Percentiles rank a stretch among this genome's conserved stretches.
phyloP scores from a whole-genome alignment of 2,329 filamentous ascomycete genomes.

The Chalaropsis ovoidea region DNA sequence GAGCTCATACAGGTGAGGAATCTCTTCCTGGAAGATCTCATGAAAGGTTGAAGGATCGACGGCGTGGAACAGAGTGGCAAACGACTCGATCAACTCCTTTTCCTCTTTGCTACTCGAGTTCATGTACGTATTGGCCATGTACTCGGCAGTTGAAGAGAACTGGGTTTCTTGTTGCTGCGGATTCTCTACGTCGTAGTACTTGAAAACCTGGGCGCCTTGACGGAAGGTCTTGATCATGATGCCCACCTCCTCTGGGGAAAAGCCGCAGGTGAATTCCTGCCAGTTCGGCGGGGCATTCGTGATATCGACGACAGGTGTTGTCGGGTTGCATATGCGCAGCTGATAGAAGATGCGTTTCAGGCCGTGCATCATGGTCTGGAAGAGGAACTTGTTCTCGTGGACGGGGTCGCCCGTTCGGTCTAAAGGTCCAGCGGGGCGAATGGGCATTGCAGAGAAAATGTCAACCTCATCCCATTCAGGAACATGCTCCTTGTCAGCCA shows the following conservation, averaged over 20 bases:
- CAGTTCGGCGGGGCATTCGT: slow-evolving; percentile 77
- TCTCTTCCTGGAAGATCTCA: slow-evolving; percentile 95
- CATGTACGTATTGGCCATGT: slow-evolving; percentile 91
- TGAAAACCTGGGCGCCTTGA: slow-evolving; percentile 90
- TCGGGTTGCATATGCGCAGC: slow-evolving; percentile 73
- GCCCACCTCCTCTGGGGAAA: slow-evolving; percentile 91
- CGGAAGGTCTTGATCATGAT: slow-evolving; percentile 96
- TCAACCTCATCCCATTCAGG: slow-evolving; percentile 98
- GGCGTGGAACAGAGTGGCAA: slow-evolving; percentile 96
- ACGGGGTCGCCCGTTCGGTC: slow-evolving; percentile 86
- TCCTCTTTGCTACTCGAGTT: slow-evolving; percentile 90
- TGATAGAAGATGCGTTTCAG: slow-evolving; percentile 87
- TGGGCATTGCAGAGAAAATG: slow-evolving; percentile 91
- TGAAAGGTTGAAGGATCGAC: slow-evolving; percentile 98
- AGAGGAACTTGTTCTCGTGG: slow-evolving; percentile 93
- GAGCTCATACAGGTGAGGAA: slow-evolving; percentile 91
- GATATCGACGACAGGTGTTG: slow-evolving; percentile 52
- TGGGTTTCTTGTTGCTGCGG: slow-evolving; percentile 32
- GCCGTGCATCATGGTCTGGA: slow-evolving; percentile 91
- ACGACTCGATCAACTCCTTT: slow-evolving; percentile 93
- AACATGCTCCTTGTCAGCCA: slow-evolving; percentile 67
- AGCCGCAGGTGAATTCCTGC: slow-evolving; percentile 91
- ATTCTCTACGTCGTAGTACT: slow-evolving; percentile 90
- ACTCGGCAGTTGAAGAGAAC: slow-evolving; percentile 62
- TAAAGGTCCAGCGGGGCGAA: slow-evolving; percentile 65